These are phyloP conservation scores for Solanum medicagineum DNA, from an alignment of 257 asterid species.

Conservation along the genomic window DNA sequence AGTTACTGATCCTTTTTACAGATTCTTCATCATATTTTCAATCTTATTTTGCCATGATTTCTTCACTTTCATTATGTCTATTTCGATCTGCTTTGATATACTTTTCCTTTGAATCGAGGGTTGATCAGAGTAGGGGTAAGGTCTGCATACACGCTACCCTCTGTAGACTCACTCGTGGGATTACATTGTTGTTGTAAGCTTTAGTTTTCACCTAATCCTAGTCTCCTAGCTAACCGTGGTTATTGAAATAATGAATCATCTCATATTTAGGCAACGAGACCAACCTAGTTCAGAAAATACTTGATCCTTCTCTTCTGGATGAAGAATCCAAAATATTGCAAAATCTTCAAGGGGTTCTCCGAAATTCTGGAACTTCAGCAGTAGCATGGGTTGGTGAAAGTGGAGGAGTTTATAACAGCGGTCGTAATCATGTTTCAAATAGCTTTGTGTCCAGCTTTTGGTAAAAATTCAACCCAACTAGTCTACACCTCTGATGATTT, in stretches of 20 bases:
- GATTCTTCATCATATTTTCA: background rate
- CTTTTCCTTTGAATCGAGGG: background rate
- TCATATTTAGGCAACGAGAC: constrained; percentile 22
- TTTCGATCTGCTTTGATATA: background rate
- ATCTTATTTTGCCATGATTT: background rate
- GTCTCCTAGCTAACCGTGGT: background rate
- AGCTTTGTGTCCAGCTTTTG: constrained; percentile 79
- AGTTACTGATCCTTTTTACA: background rate
- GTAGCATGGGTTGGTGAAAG: constrained; percentile 54
- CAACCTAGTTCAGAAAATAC: constrained; percentile 28
- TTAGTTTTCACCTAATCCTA: background rate
- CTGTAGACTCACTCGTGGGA: background rate
- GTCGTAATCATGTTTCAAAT: constrained; percentile 56
- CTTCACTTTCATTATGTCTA: background rate
- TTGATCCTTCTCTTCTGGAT: constrained; percentile 36
- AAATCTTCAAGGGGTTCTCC: constrained; percentile 13
- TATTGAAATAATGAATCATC: background rate
- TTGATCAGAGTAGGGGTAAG: background rate
- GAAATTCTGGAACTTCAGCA: constrained; percentile 11
- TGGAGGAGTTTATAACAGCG: constrained; percentile 67
- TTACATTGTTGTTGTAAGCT: background rate
- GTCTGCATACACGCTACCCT: background rate
- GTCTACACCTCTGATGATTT: background rate
- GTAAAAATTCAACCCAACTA: constrained; percentile 16
- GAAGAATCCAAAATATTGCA: constrained; percentile 15